Conservation (phyloP, 306 rosid genomes). For the Sechiopsis laciniata region DNA sequence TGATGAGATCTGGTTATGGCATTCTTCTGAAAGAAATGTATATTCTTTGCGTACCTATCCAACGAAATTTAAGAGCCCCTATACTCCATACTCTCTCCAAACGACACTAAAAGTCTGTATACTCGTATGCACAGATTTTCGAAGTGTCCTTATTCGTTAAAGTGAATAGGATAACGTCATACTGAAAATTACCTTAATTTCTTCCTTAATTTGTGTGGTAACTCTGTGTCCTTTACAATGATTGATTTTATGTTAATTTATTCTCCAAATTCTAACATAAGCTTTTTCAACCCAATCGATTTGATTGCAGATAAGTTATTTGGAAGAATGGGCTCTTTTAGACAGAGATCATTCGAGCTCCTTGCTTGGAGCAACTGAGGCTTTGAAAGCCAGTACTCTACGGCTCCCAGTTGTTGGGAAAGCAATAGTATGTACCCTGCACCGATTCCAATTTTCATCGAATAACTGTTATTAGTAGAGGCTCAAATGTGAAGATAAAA, state of each 20-base stretch:
- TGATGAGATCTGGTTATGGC: background rate
- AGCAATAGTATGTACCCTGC: conserved; percentile 55
- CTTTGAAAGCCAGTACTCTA: conserved; percentile 95
- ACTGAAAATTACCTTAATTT: background rate
- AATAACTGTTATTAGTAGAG: background rate
- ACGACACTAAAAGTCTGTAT: too few species aligned
- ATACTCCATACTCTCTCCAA: too few species aligned
- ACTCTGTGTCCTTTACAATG: background rate
- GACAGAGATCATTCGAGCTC: conserved; percentile 86
- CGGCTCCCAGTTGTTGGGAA: conserved; percentile 93
- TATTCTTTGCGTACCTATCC: too few species aligned
- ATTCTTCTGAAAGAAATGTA: background rate
- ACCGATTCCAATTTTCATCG: conserved; percentile 6
- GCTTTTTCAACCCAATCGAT: conserved; percentile 24
- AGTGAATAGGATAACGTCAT: background rate
- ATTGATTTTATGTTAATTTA: background rate
- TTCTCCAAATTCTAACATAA: background rate
- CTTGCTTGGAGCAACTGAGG: conserved; percentile 95
- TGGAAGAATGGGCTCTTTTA: conserved; percentile 93
- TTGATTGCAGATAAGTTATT: conserved; percentile 55
- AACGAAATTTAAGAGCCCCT: too few species aligned
- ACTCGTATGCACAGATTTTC: too few species aligned
- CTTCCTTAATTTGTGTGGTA: background rate
- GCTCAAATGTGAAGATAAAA: conserved; percentile 1
- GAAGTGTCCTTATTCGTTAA: background rate